Percentiles rank a stretch among this genome's conserved stretches.
Evolutionary conservation across 768 basidiomycete genomes (phyloP).

Genomic region (Boletus sp.): DNA sequence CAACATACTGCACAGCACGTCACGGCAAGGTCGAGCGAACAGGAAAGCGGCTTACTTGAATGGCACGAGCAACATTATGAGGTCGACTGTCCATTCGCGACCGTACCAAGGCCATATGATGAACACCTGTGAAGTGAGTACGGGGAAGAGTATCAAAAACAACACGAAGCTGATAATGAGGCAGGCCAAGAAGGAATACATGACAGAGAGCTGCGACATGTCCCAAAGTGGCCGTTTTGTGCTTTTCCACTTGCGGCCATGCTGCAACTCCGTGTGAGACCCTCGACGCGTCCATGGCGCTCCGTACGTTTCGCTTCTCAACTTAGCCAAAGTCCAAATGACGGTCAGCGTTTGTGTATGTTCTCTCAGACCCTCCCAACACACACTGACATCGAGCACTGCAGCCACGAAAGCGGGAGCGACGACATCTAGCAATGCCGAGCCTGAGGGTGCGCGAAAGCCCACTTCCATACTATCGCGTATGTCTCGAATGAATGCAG

Average conservation of each 20-base stretch:
- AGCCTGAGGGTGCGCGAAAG: background rate
- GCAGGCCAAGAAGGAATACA: slow-evolving; percentile 52
- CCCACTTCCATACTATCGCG: slow-evolving; percentile 19
- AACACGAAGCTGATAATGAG: slow-evolving; percentile 70
- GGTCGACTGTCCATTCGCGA: slow-evolving; percentile 64
- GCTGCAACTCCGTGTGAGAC: slow-evolving; percentile 12
- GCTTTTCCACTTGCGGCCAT: slow-evolving; percentile 11
- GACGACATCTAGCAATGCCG: background rate
- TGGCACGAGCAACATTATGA: slow-evolving; percentile 73
- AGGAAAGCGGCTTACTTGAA: slow-evolving; percentile 72
- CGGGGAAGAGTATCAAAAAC: slow-evolving; percentile 79
- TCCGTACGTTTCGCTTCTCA: slow-evolving; percentile 12
- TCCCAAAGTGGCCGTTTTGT: slow-evolving; percentile 3
- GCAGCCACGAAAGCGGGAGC: slow-evolving; percentile 1
- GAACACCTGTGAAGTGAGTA: slow-evolving; percentile 86
- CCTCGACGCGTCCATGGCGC: slow-evolving; percentile 1
- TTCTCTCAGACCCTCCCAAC: background rate
- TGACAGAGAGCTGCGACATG: slow-evolving; percentile 21
- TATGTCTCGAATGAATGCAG: slow-evolving; percentile 12
- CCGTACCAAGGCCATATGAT: slow-evolving; percentile 95
- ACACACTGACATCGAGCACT: slow-evolving; percentile 2
- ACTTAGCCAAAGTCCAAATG: background rate
- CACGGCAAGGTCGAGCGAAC: slow-evolving; percentile 5
- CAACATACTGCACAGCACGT: slow-evolving; percentile 49
- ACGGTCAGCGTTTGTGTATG: background rate